phyloP scores from a whole-genome alignment of 805 yeast species.

The Metschnikowia vanudenii region DNA sequence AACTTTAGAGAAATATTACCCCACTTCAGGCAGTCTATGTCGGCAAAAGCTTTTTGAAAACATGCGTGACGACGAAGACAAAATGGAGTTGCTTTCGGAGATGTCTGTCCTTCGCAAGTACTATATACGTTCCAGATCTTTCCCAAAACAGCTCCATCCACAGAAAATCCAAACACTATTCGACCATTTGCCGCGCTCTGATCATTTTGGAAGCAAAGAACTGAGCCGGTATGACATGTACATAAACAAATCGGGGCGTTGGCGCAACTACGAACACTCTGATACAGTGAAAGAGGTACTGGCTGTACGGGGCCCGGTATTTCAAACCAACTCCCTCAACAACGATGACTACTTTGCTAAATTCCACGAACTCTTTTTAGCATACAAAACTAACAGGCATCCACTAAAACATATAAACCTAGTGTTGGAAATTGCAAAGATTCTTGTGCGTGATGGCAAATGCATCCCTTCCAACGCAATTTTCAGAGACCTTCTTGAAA shows the following conservation, averaged over 20 bases:
- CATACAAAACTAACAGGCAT: conserved; percentile 13
- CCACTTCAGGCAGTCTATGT: conserved; percentile 6
- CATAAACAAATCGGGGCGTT: conserved; percentile 31
- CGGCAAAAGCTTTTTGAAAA: conserved; percentile 21
- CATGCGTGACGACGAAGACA: conserved; percentile 18
- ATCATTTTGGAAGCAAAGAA: conserved; percentile 25
- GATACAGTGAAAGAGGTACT: conserved; percentile 27
- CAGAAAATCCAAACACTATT: conserved; percentile 9
- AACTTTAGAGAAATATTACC: conserved; percentile 1
- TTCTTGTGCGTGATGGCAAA: conserved; percentile 13
- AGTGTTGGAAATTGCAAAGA: conserved; percentile 12
- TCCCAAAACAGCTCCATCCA: conserved; percentile 1
- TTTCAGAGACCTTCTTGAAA: conserved; percentile 27
- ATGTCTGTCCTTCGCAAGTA: conserved; percentile 9
- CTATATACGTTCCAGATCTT: background rate
- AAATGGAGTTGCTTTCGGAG: conserved; percentile 21
- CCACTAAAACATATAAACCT: conserved; percentile 13
- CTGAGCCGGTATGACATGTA: conserved; percentile 25
- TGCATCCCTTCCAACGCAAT: conserved; percentile 26
- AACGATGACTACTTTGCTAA: conserved; percentile 23
- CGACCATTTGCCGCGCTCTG: conserved; percentile 14
- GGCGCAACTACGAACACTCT: conserved; percentile 32
- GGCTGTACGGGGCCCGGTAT: conserved; percentile 15
- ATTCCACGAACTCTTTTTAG: conserved; percentile 20
- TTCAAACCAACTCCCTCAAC: conserved; percentile 15